A percentile compares a stretch with the other conserved stretches of the same genome.
Evolutionary conservation across 148 eudicot genomes (phyloP).

Genomic region (Camellia lanceoleosa): DNA sequence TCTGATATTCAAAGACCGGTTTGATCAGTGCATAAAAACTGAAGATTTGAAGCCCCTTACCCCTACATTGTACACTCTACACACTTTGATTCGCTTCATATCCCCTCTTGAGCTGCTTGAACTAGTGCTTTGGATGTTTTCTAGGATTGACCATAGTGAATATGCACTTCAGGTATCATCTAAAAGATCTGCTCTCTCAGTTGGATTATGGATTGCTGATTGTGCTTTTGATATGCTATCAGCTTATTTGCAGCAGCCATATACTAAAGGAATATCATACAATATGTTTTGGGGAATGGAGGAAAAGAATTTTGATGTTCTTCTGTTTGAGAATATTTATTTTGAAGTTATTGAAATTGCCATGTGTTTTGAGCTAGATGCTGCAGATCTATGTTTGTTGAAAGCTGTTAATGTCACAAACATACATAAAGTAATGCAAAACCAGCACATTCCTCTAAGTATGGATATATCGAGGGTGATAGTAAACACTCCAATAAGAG

Average conservation of each 20-base stretch:
- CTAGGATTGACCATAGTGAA: constrained; percentile 37
- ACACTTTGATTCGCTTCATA: constrained; percentile 50
- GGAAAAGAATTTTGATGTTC: constrained; percentile 32
- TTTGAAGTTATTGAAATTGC: constrained; percentile 46
- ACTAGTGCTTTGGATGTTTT: constrained; percentile 62
- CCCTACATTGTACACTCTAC: constrained; percentile 53
- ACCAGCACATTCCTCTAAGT: constrained; percentile 34
- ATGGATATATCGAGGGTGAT: constrained; percentile 58
- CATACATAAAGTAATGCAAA: constrained; percentile 27
- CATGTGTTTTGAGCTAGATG: constrained; percentile 38
- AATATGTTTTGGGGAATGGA: constrained; percentile 33
- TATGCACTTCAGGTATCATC: constrained; percentile 16
- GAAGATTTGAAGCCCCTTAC: constrained; percentile 41
- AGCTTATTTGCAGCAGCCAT: constrained; percentile 33
- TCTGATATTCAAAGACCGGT: constrained; percentile 41
- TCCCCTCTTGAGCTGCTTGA: constrained; percentile 80
- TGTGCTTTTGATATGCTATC: constrained; percentile 57
- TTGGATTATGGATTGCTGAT: constrained; percentile 61
- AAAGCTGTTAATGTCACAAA: constrained; percentile 58
- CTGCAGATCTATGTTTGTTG: constrained; percentile 66
- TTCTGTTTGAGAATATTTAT: constrained; percentile 57
- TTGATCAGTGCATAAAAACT: constrained; percentile 39
- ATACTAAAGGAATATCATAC: constrained; percentile 13
- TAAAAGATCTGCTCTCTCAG: constrained; percentile 42
- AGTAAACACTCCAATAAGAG: constrained; percentile 44